A percentile compares a stretch with the other conserved stretches of the same genome.
Conservation (phyloP, 176 grass and related monocot genomes). For the Luzula sylvatica region DNA sequence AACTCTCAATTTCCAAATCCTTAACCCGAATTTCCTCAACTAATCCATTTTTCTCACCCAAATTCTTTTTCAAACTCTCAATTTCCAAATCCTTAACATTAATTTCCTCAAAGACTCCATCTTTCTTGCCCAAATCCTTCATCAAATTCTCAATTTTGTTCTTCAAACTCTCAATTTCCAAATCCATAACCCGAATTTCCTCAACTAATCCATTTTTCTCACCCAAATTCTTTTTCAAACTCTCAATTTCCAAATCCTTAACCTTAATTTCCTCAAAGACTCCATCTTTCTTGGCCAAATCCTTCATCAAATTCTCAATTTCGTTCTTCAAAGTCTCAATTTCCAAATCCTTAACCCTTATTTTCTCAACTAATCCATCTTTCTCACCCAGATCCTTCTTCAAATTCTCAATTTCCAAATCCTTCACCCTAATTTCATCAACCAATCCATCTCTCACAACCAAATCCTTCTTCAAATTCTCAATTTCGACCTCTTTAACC, state of each 20-base stretch:
- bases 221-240: too few relatives aligned
- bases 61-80: too few relatives aligned
- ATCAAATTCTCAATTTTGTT: too few relatives aligned
- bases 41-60: too few relatives aligned
- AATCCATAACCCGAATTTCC: conserved; percentile 36
- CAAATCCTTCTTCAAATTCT: too few relatives aligned
- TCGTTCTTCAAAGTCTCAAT: conserved; percentile 33
- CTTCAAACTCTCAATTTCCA: too few relatives aligned
- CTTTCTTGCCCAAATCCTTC: too few relatives aligned
- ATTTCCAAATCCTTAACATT: too few relatives aligned
- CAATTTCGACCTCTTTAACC: conserved; percentile 13
- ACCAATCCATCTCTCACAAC: conserved; percentile 29
- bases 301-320: conserved; percentile 30
- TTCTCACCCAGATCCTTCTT: too few relatives aligned
- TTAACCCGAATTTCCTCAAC: too few relatives aligned
- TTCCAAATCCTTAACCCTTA: conserved; percentile 29
- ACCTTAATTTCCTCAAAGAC: conserved; percentile 28
- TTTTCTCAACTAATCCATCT: conserved; percentile 23
- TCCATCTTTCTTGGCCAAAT: conserved; percentile 30
- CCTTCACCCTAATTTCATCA: conserved; percentile 6
- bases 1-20: too few relatives aligned
- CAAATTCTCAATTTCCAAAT: not conserved
- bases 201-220: conserved; percentile 22
- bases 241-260: too few relatives aligned
- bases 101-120: conserved; percentile 27